Evolutionary conservation across 345 rosid genomes (phyloP).

Genomic region (Eucalyptus marginata): DNA sequence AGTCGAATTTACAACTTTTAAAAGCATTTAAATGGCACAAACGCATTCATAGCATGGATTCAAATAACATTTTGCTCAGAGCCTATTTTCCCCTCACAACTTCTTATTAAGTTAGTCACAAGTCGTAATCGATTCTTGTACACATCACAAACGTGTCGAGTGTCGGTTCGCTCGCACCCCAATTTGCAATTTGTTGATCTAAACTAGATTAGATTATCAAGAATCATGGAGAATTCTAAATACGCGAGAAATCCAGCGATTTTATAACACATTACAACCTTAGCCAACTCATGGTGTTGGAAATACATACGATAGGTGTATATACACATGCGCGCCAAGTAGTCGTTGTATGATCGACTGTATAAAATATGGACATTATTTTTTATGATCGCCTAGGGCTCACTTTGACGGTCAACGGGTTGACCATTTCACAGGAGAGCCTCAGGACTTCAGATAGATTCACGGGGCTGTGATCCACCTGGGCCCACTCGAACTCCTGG

Average conservation of each 20-base stretch:
- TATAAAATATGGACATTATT: not conserved
- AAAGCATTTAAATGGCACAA: not conserved
- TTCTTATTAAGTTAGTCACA: not conserved
- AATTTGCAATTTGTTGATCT: not conserved
- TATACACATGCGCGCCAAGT: not conserved
- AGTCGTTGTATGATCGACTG: not conserved
- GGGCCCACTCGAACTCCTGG: constrained; percentile 36
- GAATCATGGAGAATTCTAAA: not conserved
- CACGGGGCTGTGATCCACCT: constrained; percentile 10
- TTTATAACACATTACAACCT: not conserved
- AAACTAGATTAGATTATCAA: not conserved
- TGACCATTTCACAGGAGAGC: constrained; percentile 45
- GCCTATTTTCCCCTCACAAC: not conserved
- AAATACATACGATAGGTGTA: not conserved
- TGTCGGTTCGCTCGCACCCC: not conserved
- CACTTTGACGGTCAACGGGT: constrained; percentile 21
- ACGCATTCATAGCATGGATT: not conserved
- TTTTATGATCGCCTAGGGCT: constrained; percentile 3
- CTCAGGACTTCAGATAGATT: constrained; percentile 26
- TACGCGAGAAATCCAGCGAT: not conserved
- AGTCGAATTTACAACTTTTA: not conserved
- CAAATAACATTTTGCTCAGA: not conserved
- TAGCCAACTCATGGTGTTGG: not conserved
- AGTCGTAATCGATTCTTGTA: not conserved
- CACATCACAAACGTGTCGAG: not conserved